Percentiles rank a stretch among this genome's conserved stretches.
Evolutionary conservation across 2,329 filamentous ascomycete genomes (phyloP).

Genomic region (Lasiodiplodia sp.): DNA sequence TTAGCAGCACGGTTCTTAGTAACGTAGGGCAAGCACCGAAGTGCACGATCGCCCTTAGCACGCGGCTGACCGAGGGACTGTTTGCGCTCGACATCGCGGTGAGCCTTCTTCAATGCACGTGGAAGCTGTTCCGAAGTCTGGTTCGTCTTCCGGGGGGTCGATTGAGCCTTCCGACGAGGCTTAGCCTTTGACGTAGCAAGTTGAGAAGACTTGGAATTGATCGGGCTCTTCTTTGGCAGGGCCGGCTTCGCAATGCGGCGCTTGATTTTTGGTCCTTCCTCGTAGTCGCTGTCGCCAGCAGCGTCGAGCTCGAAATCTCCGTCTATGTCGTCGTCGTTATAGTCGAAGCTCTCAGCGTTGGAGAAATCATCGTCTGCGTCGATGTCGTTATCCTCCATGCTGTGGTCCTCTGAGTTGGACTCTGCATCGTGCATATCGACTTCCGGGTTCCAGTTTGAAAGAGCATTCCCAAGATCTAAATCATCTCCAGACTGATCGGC

Average conservation of each 20-base stretch:
- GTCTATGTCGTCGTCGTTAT: neutral
- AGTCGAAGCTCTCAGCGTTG: neutral
- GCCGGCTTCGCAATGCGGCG: neutral
- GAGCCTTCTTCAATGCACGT: constrained; percentile 13
- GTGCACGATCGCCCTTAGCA: neutral
- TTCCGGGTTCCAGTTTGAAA: neutral
- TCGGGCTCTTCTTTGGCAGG: neutral
- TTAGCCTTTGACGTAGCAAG: neutral
- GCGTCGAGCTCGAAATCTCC: constrained; percentile 22
- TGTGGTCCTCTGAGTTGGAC: neutral
- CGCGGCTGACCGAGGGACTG: neutral
- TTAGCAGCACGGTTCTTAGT: constrained; percentile 12
- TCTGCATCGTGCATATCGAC: neutral
- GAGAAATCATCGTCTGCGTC: neutral
- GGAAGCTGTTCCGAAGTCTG: neutral
- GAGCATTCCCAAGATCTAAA: neutral
- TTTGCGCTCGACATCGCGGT: neutral
- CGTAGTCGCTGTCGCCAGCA: constrained; percentile 12
- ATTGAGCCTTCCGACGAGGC: neutral
- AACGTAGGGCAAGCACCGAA: constrained; percentile 11
- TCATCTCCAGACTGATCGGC: neutral
- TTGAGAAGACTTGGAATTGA: neutral
- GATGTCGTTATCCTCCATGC: neutral
- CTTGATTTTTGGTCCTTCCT: neutral
- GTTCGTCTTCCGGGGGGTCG: neutral